Base-by-base conservation (phyloP, 1,284 basidiomycete genomes). In the Cryptococcus sp. region DNA sequence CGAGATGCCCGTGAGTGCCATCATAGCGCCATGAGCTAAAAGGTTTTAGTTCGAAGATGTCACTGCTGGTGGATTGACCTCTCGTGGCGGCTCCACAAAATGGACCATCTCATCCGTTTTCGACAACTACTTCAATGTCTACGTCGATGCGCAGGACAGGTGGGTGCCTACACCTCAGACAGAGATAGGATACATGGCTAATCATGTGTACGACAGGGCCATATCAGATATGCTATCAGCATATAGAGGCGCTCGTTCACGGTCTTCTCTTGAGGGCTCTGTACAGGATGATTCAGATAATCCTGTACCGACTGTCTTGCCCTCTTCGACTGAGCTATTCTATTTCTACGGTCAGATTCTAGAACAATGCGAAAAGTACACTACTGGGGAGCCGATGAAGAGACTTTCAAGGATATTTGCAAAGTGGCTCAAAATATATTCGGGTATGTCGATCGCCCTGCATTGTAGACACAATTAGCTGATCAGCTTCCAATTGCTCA, bases 111-210 rank as follows among this genome's bases (percentile, higher is more conserved):
- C 91, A 0, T 84, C 88, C 23, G 87, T 91, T 10, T 99, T 98
- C 71, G 93, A 96, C 61, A 84, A 89, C 0, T 90, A 97, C 74
- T 91, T 98, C 80, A 83, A 86, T 40, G 85, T 99, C 44, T 99
- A 94, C 72, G 89, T 98, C 52, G 92, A 97, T 62, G 93, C 95
- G 15, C 96, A 99, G 77, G 93, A 98, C 81, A 90, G 88, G 92
- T 74, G 26, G 58, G 73, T 34, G 29, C 29, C 29, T 34, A 10
- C 13, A 34, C 13, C 29, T 10, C 5, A 34, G 29, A 34, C 29
- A 10, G 13, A 34, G 29, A 13, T 34, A 7, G 3, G 8, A 34
- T 34, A 34, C 13, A 13, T 34, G 29, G 29, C 29, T 34, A 10
- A 34, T 10, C 2, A 34, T 2, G 29, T 34, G 13, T 34, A 34